Base-by-base conservation (phyloP, 805 yeast genomes). In the Tetrapisispora phaffii region DNA sequence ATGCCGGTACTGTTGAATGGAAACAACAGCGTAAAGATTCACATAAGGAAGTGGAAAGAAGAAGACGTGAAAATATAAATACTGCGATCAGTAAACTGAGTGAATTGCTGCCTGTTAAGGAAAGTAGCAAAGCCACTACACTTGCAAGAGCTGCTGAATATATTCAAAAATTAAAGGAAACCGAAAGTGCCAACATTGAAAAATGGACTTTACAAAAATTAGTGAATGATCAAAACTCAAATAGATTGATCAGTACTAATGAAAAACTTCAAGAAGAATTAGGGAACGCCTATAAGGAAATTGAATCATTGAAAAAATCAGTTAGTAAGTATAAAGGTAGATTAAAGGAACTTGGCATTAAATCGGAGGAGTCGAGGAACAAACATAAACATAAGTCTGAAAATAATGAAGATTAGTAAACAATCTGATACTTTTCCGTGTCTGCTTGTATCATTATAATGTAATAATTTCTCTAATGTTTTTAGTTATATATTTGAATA, bases 181-280 rank as follows among this genome's bases (percentile, higher is more conserved):
- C 85, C 56, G 97, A 89, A 66, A 81, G 79, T 65, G 80, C 83
- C 57, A 85, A 85, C 60, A 82, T 87, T 56, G 96, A 90, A 66
- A 90, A 93, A 69, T 86, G 95, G 86, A 89, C 97, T 6, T 73
- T 90, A 58, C 97, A 90, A 65, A 90, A 90, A 68, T 74, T 93
- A 50, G 73, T 88, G 51, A 82, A 90, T 32, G 97, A 89, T 63
- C 97, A 90, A 67, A 88, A 90, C 12, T 82, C 88, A 43, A 77
- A 83, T 50, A 96, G 89, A 65, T 74, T 90, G 54, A 77, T 85
- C 44, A 80, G 85, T 35, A 79, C 88, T 13, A 90, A 89, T 68
- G 95, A 87, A 57, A 84, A 86, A 66, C 74, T 90, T 62, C 88
- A 87, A 68, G 75, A 74, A 44, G 97, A 89, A 67, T 75, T 90